These are phyloP conservation scores for Craspedostauros australis DNA, from an alignment of 108 stramenopile genomes.

Conservation along the genomic window DNA sequence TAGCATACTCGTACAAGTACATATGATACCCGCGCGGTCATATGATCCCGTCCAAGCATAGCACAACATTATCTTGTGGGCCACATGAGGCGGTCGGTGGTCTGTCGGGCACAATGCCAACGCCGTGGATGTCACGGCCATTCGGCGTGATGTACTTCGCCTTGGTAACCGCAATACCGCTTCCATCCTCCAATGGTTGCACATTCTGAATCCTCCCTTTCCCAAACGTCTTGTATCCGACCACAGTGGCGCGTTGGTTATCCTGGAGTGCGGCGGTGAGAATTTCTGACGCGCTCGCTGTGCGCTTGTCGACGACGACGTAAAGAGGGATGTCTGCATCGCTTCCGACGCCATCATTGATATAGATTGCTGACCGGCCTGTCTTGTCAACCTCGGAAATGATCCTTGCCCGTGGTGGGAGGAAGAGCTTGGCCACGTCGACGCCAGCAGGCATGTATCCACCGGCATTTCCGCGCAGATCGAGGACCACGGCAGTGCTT, in stretches of 20 bases:
- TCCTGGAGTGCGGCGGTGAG: constrained; percentile 76
- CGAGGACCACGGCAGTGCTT: constrained; percentile 26
- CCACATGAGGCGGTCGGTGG: constrained; percentile 7
- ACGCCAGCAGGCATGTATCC: constrained; percentile 63
- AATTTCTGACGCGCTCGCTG: constrained; percentile 66
- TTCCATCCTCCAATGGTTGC: constrained; percentile 54
- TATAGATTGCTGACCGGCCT: constrained; percentile 27
- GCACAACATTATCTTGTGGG: too few species aligned
- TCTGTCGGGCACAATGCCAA: constrained; percentile 54
- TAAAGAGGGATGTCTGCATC: constrained; percentile 36
- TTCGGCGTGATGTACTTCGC: constrained; percentile 74
- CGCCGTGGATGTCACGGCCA: constrained; percentile 67
- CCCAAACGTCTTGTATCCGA: constrained; percentile 71
- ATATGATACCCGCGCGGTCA: too few species aligned
- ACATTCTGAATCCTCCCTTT: constrained; percentile 82
- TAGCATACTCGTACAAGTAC: too few species aligned
- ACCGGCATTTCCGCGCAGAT: constrained; percentile 52
- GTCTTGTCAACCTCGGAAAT: constrained; percentile 42
- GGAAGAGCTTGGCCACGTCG: constrained; percentile 46
- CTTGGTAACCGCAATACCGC: constrained; percentile 75
- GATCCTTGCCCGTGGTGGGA: constrained; percentile 31
- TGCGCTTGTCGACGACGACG: constrained; percentile 35
- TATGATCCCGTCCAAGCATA: too few species aligned
- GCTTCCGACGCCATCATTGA: constrained; percentile 45
- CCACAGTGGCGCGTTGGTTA: constrained; percentile 61